Conservation (phyloP, 441 rosid species). For the Viola pubescens region DNA sequence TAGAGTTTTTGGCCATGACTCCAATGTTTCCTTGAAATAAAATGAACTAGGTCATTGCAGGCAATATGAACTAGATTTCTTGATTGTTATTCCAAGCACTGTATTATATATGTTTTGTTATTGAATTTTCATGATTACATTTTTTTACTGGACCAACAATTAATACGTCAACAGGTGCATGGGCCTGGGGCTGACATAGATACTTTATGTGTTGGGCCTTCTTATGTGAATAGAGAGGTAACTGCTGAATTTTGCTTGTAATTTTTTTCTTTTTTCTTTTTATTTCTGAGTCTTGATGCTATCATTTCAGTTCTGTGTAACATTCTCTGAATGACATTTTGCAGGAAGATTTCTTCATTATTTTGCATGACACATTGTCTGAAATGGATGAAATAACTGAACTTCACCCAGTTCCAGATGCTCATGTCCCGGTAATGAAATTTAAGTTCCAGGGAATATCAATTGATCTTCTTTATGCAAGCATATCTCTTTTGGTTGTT, state of each 20-base stretch:
- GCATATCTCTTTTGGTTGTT: conserved; percentile 47
- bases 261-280: background rate
- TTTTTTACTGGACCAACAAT: background rate
- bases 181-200: conserved; percentile 73
- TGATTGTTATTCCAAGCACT: too few relatives aligned
- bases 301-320: too few relatives aligned
- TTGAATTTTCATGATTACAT: conserved; percentile 1
- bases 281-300: too few relatives aligned
- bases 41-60: too few relatives aligned
- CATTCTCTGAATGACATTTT: background rate
- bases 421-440: conserved; percentile 72
- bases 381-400: conserved; percentile 61
- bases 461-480: conserved; percentile 67
- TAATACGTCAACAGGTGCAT: conserved; percentile 40
- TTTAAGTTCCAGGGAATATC: conserved; percentile 62
- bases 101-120: conserved; percentile 1
- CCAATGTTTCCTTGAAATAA: too few relatives aligned
- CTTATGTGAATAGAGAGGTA: conserved; percentile 67
- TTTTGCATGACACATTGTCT: conserved; percentile 42
- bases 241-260: conserved; percentile 13
- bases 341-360: conserved; percentile 62
- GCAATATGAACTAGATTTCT: too few relatives aligned
- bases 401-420: conserved; percentile 63
- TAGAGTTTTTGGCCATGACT: too few relatives aligned
- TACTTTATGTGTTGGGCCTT: conserved; percentile 63